Evolutionary conservation across 768 basidiomycete species (phyloP), one percentile per base, ranked within the genome.

Genomic region (Suillus subalutaceus): DNA sequence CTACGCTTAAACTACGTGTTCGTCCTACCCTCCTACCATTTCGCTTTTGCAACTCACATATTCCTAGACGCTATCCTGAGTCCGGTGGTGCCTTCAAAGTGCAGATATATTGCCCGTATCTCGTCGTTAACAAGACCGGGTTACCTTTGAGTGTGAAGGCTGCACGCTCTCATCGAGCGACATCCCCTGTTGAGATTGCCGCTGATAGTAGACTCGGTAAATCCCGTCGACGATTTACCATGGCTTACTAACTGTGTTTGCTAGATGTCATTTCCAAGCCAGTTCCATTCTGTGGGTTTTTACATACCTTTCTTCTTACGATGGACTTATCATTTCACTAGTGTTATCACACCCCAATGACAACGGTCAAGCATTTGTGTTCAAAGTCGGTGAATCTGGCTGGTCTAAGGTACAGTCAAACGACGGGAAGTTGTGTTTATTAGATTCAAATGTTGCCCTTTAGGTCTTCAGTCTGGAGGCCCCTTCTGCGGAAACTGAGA

Each of bases 81-180:
- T 91, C 96, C 7, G 97, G 96, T 2, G 96, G 96, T 30, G 95
- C 96, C 1, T 96, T 97, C 84, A 95, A 92, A 77, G 93, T 97
- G 0, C 97, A 99, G 76, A 88, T 99, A 55, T 99, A 93, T 74
- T 88, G 88, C 68, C 96, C 96, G 3, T 99, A 91, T 73, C 80
- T 99, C 62, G 79, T 99, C 50, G 76, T 97, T 75, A 99, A 99
- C 80, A 98, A 97, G 81, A 96, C 96, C 0, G 91, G 90, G 8
- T 78, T 96, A 43, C 90, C 95, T 2, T 97, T 97, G 72, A 81
- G 81, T 13, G 81, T 96, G 38, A 88, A 84, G 67, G 89, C 91
- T 16, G 79, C 83, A 23, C 84, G 88, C 37, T 84, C 89, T 3
- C 83, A 83, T 70, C 85, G 91, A 26, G 77, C 89, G 4, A 87